A percentile compares a stretch with the other conserved stretches of the same genome.
Conservation (phyloP, 306 rosid genomes). For the Dryas octopetala region DNA sequence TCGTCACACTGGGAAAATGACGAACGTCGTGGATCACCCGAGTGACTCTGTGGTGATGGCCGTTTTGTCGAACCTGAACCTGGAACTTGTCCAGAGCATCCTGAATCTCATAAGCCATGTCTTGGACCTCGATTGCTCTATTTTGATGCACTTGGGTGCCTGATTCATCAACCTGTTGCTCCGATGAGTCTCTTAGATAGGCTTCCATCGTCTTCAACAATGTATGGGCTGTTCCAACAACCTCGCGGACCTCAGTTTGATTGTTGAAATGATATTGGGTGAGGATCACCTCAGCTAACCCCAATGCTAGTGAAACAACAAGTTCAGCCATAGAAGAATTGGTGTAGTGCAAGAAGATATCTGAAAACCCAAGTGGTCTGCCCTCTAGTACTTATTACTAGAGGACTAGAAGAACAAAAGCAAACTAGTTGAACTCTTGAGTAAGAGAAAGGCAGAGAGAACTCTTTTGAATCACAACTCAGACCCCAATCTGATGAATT, state of each 20-base stretch:
- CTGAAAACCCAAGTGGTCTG: no score
- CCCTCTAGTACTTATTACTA: no score
- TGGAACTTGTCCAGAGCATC: conserved; percentile 3
- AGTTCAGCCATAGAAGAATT: not conserved
- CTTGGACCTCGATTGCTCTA: not conserved
- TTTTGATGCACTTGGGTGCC: not conserved
- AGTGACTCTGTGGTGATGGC: not conserved
- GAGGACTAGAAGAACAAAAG: no score
- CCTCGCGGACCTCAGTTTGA: not conserved
- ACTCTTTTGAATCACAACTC: no score
- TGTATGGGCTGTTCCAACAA: not conserved
- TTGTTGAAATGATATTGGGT: no score
- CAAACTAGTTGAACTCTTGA: no score
- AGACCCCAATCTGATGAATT: no score
- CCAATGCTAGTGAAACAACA: not conserved
- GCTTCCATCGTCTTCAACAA: not conserved
- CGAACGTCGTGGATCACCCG: not conserved
- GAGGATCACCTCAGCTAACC: not conserved
- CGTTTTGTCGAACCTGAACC: not conserved
- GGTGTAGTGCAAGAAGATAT: no score
- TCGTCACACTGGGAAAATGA: not conserved
- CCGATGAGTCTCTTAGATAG: not conserved
- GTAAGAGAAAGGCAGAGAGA: no score
- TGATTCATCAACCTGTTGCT: not conserved
- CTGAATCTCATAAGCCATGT: conserved; percentile 1